These are phyloP conservation scores for Leishmania braziliensis DNA, from an alignment of 208 protist genomes.

Conservation along the genomic window DNA sequence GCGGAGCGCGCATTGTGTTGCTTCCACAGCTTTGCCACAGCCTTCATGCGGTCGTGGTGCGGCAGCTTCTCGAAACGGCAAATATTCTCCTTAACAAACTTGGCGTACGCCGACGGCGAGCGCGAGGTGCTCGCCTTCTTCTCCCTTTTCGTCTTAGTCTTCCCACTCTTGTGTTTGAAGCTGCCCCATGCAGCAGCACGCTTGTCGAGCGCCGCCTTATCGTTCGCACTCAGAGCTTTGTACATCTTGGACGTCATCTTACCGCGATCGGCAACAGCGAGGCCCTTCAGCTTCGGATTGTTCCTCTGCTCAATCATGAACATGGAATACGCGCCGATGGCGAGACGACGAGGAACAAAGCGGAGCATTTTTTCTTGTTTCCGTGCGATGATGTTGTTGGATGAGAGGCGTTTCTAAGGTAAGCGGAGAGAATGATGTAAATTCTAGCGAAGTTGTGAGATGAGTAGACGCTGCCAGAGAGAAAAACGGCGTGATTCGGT, in stretches of 20 bases:
- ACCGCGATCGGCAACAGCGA: conserved; percentile 69
- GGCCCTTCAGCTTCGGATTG: conserved; percentile 77
- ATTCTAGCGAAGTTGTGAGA: not conserved
- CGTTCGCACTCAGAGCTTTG: conserved; percentile 55
- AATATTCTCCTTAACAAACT: conserved; percentile 85
- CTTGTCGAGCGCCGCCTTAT: conserved; percentile 62
- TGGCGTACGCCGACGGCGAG: conserved; percentile 51
- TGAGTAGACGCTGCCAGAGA: not conserved
- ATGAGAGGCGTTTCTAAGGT: not conserved
- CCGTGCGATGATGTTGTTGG: not conserved
- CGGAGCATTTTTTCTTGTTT: conserved; percentile 54
- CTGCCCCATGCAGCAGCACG: conserved; percentile 57
- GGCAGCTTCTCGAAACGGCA: conserved; percentile 75
- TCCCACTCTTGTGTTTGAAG: conserved; percentile 25
- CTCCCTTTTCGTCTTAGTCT: conserved; percentile 19
- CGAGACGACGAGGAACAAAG: conserved; percentile 61
- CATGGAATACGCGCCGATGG: conserved; percentile 74
- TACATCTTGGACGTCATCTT: conserved; percentile 83
- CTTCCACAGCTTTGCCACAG: conserved; percentile 88
- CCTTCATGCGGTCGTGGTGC: conserved; percentile 77
- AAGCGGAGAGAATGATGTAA: not conserved
- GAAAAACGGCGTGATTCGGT: not conserved
- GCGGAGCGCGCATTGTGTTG: conserved; percentile 46
- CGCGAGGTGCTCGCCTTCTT: conserved; percentile 30
- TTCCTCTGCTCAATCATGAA: conserved; percentile 91